Base-by-base conservation (phyloP, 176 grass and related monocot genomes). In the Cenchrus americanus region DNA sequence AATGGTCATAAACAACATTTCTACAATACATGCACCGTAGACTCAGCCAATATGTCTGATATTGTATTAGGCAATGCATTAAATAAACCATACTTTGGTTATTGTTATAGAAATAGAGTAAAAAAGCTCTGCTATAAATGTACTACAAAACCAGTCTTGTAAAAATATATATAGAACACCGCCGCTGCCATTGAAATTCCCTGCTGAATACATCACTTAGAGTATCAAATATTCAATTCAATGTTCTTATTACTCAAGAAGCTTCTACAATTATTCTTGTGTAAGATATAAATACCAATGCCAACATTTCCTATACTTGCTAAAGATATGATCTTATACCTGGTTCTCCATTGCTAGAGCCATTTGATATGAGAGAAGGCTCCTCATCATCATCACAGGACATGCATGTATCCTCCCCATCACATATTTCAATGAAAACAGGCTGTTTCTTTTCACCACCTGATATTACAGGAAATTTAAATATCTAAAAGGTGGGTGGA, bases 401-500 rank as follows among this genome's bases (percentile, higher is more conserved):
- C 30, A 80, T 54, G 10, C 48, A 54, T 68, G 27, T 23, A 66
- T 80, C 78, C 19, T 67, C 63, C 23, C 67, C 62, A 54, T 80
- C 62, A 67, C 17, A 22, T 8, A 80, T 53, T 80, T 80, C 77
- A 53, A 80, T 67, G 49, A 66, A 11, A 67, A 23, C 47, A 41
- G 62, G 26, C 7, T 80, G 27, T 67, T 79, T 79, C 77, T 66
- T 52, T 52, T 7, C 3, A 5, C 10, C 21, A 27, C 77, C 77
- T 80, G 46, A 23, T 63, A 66, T 24, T 14, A 80, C 1, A 23
- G 11, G 12, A 67, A 41, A 22, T 51, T 37, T 52, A 21, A 52
- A 43, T 26, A 51, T 51, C 17, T 1, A 23, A 67, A 80, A 67
- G 44, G 19, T 52, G 23, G 18, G 59, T 66, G 62, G 26, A 79